phyloP scores from a whole-genome alignment of 2,329 filamentous ascomycete genomes.

The Hypoxylon sp. region DNA sequence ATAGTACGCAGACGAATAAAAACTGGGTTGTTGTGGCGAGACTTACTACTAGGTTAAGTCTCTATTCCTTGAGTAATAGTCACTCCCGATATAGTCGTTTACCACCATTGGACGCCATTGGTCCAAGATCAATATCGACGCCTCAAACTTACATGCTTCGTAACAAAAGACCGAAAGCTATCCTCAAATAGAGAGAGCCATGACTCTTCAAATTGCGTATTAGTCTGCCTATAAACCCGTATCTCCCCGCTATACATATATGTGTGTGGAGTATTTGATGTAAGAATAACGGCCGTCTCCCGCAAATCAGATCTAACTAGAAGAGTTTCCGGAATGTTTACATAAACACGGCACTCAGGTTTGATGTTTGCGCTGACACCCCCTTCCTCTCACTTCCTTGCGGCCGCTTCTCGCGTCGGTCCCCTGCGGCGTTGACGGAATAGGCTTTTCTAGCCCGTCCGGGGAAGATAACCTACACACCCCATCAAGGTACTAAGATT shows the following conservation, averaged over 20 bases:
- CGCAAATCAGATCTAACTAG: background rate
- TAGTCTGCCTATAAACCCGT: background rate
- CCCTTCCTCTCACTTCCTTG: slow-evolving; percentile 11
- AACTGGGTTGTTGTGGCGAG: background rate
- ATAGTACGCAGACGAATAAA: slow-evolving; percentile 7
- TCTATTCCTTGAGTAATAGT: background rate
- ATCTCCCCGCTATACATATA: background rate
- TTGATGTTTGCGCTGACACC: slow-evolving; percentile 12
- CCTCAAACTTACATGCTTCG: background rate
- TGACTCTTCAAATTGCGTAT: background rate
- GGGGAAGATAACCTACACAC: slow-evolving; percentile 36
- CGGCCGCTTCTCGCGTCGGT: slow-evolving; percentile 18
- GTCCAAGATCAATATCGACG: background rate
- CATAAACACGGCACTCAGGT: slow-evolving; percentile 22
- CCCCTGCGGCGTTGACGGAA: slow-evolving; percentile 31
- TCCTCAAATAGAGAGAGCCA: background rate
- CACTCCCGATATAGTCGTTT: background rate
- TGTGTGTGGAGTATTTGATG: background rate
- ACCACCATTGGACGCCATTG: background rate
- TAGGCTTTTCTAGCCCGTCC: slow-evolving; percentile 44
- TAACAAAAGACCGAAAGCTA: background rate
- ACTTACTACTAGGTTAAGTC: background rate
- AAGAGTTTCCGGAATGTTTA: slow-evolving; percentile 2
- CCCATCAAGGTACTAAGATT: slow-evolving; percentile 28
- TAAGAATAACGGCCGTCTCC: background rate